Evolutionary conservation across 192 early-diverging fungal species (phyloP).

Genomic region (Rhizophagus prolifer): DNA sequence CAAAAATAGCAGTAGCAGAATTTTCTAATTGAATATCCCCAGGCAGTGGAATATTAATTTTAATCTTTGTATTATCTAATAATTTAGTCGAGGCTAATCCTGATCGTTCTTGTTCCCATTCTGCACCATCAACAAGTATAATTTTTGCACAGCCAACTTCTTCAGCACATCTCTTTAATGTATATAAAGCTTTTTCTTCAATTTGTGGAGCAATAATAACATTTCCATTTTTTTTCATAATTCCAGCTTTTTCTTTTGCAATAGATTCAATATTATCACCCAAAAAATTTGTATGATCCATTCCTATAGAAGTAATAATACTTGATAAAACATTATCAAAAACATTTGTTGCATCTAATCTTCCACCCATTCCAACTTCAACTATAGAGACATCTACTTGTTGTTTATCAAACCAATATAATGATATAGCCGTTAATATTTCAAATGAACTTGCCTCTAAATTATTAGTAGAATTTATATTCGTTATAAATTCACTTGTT

Average conservation of each 20-base stretch:
- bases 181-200: slow-evolving; percentile 41
- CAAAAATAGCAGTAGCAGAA: slow-evolving; percentile 67
- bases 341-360: slow-evolving; percentile 83
- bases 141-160: slow-evolving; percentile 27
- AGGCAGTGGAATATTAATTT: slow-evolving; percentile 58
- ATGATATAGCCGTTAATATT: slow-evolving; percentile 52
- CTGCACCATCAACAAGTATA: slow-evolving; percentile 31
- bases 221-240: slow-evolving; percentile 58
- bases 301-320: slow-evolving; percentile 77
- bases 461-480: slow-evolving; percentile 41
- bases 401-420: slow-evolving; percentile 55
- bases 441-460: slow-evolving; percentile 70
- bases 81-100: not conserved
- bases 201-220: slow-evolving; percentile 58
- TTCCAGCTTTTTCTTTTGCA: slow-evolving; percentile 82
- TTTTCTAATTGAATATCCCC: slow-evolving; percentile 85
- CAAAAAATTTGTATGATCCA: slow-evolving; percentile 71
- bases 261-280: slow-evolving; percentile 74
- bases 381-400: slow-evolving; percentile 72
- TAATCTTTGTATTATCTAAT: not conserved
- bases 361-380: slow-evolving; percentile 83
- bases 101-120: slow-evolving; percentile 24
- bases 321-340: slow-evolving; percentile 63
- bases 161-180: slow-evolving; percentile 35
- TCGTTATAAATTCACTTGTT: slow-evolving; percentile 64